Base-by-base conservation (phyloP, 202 grass and related monocot genomes). In the Zoysia matrella region DNA sequence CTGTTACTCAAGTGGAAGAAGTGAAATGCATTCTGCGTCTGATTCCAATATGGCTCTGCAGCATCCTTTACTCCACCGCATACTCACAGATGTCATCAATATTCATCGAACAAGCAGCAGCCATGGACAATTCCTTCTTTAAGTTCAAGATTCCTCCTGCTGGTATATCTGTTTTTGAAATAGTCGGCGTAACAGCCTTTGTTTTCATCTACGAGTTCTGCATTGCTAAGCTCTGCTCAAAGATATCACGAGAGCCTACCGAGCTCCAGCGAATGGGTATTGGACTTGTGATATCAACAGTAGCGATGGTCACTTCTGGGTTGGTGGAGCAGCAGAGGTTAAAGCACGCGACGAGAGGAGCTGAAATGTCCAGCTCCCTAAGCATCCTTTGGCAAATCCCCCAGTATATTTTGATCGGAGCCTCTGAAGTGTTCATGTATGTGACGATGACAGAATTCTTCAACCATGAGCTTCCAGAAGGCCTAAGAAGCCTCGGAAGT, bases 391-490 rank as follows among this genome's bases (percentile, higher is more conserved):
- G 92, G 86, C 92, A 94, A 50, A 84, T 91, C 43, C 92, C 92
- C 11, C 92, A 91, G 74, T 94, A 91, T 68, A 16, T 82, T 7
- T 44, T 94, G 8, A 91, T 94, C 30, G 92, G 92, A 1, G 89
- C 86, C 3, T 94, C 92, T 2, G 92, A 94, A 68, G 92, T 91
- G 41, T 94, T 91, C 83, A 94, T 94, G 92, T 94, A 94, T 6
- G 92, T 94, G 3, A 87, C 88, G 4, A 90, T 91, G 80, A 87
- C 87, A 7, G 91, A 94, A 11, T 94, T 94, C 79, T 94, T 94
- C 75, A 94, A 88, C 51, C 76, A 79, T 11, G 85, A 91, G 81
- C 86, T 90, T 2, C 92, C 92, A 1, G 83, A 94, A 14, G 86
- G 88, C 39, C 73, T 94, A 4, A 79, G 72, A 57, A 94, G 92